phyloP scores from a whole-genome alignment of 192 early-diverging fungal species.

The Podila epicladia region DNA sequence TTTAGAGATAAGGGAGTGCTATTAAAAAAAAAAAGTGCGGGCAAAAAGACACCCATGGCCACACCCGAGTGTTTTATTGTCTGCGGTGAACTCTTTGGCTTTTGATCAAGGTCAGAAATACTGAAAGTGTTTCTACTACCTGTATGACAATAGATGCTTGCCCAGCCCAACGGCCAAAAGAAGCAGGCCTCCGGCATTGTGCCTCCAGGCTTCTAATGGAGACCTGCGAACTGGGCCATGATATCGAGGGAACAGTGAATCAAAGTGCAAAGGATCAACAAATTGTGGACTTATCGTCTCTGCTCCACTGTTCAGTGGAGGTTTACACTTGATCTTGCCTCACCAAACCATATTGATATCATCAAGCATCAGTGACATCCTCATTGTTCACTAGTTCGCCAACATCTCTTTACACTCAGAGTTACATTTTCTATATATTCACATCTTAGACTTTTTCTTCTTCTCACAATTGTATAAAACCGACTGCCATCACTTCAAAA shows the following conservation, averaged over 20 bases:
- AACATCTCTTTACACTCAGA: neutral
- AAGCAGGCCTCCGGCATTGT: slow-evolving; percentile 42
- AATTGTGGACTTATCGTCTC: too few relatives aligned
- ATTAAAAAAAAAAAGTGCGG: neutral
- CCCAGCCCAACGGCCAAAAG: slow-evolving; percentile 44
- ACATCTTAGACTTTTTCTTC: slow-evolving; percentile 4
- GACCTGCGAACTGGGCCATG: neutral
- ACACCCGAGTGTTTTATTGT: too few relatives aligned
- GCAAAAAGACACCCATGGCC: too few relatives aligned
- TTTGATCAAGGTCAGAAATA: too few relatives aligned
- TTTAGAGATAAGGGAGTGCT: neutral
- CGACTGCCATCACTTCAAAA: neutral
- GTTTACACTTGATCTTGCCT: neutral
- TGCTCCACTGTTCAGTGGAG: too few relatives aligned
- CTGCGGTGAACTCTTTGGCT: too few relatives aligned
- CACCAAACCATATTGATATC: neutral
- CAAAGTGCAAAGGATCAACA: too few relatives aligned
- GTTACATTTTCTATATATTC: neutral
- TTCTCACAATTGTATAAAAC: neutral
- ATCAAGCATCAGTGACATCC: neutral
- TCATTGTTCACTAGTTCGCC: neutral
- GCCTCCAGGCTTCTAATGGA: slow-evolving; percentile 33
- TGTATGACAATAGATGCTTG: slow-evolving; percentile 30
- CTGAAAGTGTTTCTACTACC: neutral
- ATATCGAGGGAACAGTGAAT: too few relatives aligned